Base-by-base conservation (phyloP, 345 rosid genomes). In the Aurinia saxatilis region DNA sequence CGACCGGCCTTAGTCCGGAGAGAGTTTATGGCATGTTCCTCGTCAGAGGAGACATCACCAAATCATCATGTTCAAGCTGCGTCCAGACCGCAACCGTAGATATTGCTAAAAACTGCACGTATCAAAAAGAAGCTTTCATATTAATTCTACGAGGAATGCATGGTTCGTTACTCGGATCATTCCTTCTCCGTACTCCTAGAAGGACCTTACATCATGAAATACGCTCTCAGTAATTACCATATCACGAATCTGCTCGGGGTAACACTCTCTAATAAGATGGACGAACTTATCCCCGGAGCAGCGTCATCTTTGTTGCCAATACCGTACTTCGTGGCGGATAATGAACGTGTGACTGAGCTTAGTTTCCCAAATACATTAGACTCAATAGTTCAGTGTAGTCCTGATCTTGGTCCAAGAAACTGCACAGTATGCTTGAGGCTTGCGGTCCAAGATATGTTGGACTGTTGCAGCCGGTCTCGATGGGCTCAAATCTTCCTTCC, bases 131-230 rank as follows among this genome's bases (percentile, higher is more conserved):
- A 17, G 50, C 76, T 3, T 39, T 67, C 1, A 5, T 78, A 31
- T n/a, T n/a, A n/a, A n/a, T 73, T 50, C 65, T 73, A 33, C 31
- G 76, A 73, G 7, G 23, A 47, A 31, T 82, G 83, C 53, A 30
- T 57, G 56, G 1, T 79, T 11, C 65, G 75, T 2, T 75, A 75
- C 48, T 69, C 77, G 0, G 29, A 72, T 46, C 19, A 0, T 0
- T 45, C 29, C 23, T 45, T 45, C 27, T 45, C 10, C 25, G 3
- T 17, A 1, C 1, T 45, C 5, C 12, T 18, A 16, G 11, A 7
- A 13, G 11, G 2, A 6, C 67, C 57, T 38, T 25, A 0, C 12
- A 0, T 6, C 7, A 35, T 2, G 19, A 35, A 0, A 47, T 35
- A 60, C 36, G 21, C 66, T 10, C 0, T 0, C 10, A 0, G 0